A percentile compares a stretch with the other conserved stretches of the same genome.
Evolutionary conservation across 345 rosid species (phyloP).

Genomic region (Eucalyptus decipiens): DNA sequence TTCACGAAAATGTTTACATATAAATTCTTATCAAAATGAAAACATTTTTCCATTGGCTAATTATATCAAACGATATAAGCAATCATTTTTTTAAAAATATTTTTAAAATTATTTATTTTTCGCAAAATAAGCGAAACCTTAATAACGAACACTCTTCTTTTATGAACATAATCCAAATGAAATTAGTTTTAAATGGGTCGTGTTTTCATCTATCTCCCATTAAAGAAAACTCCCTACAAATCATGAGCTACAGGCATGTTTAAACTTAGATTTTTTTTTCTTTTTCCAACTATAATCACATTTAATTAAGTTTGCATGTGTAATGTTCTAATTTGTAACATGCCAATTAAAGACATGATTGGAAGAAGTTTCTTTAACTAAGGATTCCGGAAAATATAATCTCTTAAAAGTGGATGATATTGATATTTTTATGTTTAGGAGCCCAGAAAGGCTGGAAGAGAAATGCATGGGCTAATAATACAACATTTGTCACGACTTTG

Average conservation of each 20-base stretch:
- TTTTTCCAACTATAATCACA: background rate
- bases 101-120: no score
- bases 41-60: no score
- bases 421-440: background rate
- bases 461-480: background rate
- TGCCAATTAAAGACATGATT: background rate
- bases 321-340: background rate
- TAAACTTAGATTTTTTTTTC: background rate
- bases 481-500: background rate
- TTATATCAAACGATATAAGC: background rate
- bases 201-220: background rate
- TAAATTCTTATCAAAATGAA: no score
- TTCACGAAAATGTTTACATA: no score
- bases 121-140: fast-evolving
- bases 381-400: background rate
- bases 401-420: background rate
- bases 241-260: background rate
- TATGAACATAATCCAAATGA: background rate
- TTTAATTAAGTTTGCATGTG: background rate
- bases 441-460: background rate
- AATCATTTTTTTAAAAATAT: no score
- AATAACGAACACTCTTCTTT: background rate
- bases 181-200: background rate
- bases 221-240: background rate
- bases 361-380: background rate